Base-by-base conservation (phyloP, 352 stramenopile species). In the Salisapilia sapeloensis region DNA sequence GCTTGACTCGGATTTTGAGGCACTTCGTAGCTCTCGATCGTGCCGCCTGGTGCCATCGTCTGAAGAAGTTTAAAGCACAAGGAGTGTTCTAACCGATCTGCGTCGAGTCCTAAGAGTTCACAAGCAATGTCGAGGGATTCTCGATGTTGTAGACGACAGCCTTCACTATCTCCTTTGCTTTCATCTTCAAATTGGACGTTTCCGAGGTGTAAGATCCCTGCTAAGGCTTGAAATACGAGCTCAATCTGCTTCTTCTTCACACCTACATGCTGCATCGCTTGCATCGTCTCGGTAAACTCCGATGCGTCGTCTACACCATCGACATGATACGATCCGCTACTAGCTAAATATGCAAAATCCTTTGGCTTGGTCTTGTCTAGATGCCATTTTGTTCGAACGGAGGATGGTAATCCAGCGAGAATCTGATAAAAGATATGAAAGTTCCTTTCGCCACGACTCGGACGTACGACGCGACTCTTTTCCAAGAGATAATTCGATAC, bases 381-480 rank as follows among this genome's bases (percentile, higher is more conserved):
- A 10, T 62, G 46, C 18, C 94, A 52, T 25, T 90, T 78, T 25
- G 72, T 36, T 8, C 58, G 59, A 9, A 71, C 74, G n/a, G 37
- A 48, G n/a, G 43, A 25, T 0, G 70, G 67, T 5, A 87, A 31
- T 2, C 71, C 81, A 0, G 69, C 59, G 10, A 93, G 37, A 13
- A 96, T 37, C 52, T 97, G 85, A 42, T 97, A 96, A 42, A 96
- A 96, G 26, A 95, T 85, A 50, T 97, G 89, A 51, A 96, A 97
- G 40, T 95, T 96, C 15, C 89, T 58, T 52, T 96, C 86, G 14
- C 71, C 76, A 31, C 79, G 76, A 12, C 78, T 80, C 0, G 82
- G 72, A 11, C 62, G 57, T 15, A 94, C 81, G 6, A 95, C 64
- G 1, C 86, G 61, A 6, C 65, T 93, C 53, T 96, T 95, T 41